These are phyloP conservation scores for Kockiozyma suomiensis DNA, from an alignment of 805 yeast species.

Conservation along the genomic window DNA sequence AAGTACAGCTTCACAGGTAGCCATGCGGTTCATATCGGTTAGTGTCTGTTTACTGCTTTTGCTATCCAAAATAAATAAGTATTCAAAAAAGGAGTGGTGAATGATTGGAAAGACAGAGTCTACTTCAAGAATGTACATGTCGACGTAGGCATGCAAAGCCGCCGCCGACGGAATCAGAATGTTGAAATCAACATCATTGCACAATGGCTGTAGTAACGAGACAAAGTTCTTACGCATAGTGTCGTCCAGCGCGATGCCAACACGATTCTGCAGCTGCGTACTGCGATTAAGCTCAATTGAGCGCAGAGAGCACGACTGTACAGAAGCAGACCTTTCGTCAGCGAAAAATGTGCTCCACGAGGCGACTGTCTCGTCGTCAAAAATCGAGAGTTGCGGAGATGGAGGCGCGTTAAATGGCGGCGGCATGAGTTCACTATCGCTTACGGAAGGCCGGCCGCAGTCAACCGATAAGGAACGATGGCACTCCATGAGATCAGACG, in stretches of 20 bases:
- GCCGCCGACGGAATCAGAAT: background rate
- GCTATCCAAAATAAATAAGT: background rate
- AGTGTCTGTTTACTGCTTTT: background rate
- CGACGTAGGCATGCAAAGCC: background rate
- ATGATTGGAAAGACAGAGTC: slow-evolving; percentile 4
- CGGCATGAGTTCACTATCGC: background rate
- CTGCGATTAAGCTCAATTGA: background rate
- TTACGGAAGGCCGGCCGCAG: background rate
- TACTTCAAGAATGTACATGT: background rate
- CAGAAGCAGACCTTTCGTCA: background rate
- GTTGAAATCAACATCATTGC: background rate
- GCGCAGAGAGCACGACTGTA: background rate
- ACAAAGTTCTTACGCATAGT: background rate
- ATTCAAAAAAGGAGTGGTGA: background rate
- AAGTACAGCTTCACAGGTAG: background rate
- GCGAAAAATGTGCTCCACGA: background rate
- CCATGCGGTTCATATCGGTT: background rate
- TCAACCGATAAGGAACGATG: background rate
- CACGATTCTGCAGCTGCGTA: background rate
- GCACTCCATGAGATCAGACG: slow-evolving; percentile 5
- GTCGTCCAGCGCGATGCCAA: background rate
- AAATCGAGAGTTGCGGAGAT: background rate
- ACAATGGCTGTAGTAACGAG: background rate
- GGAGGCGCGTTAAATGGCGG: background rate
- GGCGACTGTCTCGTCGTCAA: background rate